phyloP scores from a whole-genome alignment of 257 asterid species.

The Nicotiana benthamiana region DNA sequence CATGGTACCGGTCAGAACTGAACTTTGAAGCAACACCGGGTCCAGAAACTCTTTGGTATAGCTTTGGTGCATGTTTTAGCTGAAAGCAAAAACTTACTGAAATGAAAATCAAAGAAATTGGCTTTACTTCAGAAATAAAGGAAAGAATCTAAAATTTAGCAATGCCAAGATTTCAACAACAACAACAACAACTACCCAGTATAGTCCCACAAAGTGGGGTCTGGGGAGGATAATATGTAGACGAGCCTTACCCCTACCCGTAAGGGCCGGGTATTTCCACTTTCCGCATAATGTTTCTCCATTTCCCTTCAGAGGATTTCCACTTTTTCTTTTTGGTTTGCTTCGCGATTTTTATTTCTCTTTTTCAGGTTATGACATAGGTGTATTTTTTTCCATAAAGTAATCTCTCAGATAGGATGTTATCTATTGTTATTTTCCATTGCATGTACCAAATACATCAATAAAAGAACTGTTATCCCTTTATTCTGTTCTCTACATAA shows the following conservation, averaged over 20 bases:
- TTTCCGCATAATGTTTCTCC: not conserved
- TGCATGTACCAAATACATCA: slow-evolving; percentile 2
- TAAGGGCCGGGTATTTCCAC: too few relatives aligned
- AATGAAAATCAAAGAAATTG: not conserved
- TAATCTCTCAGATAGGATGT: not conserved
- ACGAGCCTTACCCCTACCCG: too few relatives aligned
- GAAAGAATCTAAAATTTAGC: not conserved
- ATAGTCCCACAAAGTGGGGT: too few relatives aligned
- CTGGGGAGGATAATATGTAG: too few relatives aligned
- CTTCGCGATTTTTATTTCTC: not conserved
- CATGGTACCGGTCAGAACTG: slow-evolving; percentile 51
- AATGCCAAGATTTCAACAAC: not conserved
- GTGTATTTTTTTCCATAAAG: not conserved
- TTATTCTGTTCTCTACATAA: not conserved
- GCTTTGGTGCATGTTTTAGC: slow-evolving; percentile 83
- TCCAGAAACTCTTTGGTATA: slow-evolving; percentile 62
- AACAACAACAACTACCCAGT: too few relatives aligned
- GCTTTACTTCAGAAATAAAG: not conserved
- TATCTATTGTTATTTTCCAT: not conserved
- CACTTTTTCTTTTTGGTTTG: not conserved
- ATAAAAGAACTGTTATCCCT: not conserved
- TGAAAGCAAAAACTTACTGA: slow-evolving; percentile 14
- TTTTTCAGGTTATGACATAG: not conserved
- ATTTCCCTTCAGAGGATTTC: not conserved
- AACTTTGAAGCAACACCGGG: slow-evolving; percentile 52